Percentiles rank a stretch among this genome's conserved stretches.
phyloP scores from a whole-genome alignment of 495 filamentous ascomycete species.

The Parachaetomium inaequale region DNA sequence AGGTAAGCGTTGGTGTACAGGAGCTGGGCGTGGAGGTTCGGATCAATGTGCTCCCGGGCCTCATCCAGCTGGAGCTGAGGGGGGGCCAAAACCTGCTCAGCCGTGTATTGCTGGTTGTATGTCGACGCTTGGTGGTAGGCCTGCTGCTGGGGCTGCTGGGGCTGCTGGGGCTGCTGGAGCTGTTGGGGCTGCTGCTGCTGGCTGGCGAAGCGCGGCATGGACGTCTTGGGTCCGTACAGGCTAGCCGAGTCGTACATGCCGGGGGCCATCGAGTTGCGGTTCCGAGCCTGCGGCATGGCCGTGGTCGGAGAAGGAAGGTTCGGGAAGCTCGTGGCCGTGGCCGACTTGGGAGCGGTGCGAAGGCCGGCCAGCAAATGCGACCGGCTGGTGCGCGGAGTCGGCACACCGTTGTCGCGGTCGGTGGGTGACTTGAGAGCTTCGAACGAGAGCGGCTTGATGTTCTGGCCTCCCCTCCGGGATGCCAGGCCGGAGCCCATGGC shows the following conservation, averaged over 20 bases:
- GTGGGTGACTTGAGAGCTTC: conserved; percentile 52
- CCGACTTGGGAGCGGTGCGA: conserved; percentile 87
- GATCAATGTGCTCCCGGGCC: conserved; percentile 68
- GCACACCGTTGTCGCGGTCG: conserved; percentile 50
- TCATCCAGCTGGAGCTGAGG: conserved; percentile 70
- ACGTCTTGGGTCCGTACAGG: conserved; percentile 52
- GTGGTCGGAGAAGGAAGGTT: conserved; percentile 59
- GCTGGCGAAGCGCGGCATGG: conserved; percentile 41
- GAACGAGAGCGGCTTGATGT: conserved; percentile 83
- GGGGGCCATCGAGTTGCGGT: conserved; percentile 46
- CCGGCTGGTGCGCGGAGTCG: conserved; percentile 89
- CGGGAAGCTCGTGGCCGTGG: conserved; percentile 59
- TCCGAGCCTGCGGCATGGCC: conserved; percentile 31
- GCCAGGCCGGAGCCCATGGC: conserved; percentile 79
- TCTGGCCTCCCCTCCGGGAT: conserved; percentile 70
- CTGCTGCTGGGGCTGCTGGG: conserved; percentile 33
- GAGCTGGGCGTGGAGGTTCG: conserved; percentile 75
- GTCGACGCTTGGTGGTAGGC: conserved; percentile 29
- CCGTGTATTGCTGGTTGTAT: conserved; percentile 46
- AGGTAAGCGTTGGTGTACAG: conserved; percentile 82
- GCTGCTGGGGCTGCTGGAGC: conserved; percentile 31
- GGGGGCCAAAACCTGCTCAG: conserved; percentile 84
- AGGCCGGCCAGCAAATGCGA: conserved; percentile 91
- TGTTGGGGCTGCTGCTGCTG: conserved; percentile 31
- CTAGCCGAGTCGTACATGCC: conserved; percentile 46